Percentiles rank a stretch among this genome's conserved stretches.
Evolutionary conservation across 192 early-diverging fungal species (phyloP).

Genomic region (Coemansia aciculifera): DNA sequence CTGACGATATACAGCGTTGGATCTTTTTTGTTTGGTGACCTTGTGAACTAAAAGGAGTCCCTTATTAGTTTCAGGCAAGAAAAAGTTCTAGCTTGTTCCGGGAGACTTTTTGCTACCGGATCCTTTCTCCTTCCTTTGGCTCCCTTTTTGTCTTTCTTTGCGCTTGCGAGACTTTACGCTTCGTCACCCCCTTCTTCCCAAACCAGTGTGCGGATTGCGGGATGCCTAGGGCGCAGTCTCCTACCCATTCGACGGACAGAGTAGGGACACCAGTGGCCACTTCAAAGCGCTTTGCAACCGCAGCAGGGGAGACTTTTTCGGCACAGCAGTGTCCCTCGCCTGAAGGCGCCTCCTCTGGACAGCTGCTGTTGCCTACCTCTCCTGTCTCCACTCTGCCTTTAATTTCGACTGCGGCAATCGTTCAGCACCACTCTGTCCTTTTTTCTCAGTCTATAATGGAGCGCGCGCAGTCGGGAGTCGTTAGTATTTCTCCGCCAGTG

Average conservation of each 20-base stretch:
- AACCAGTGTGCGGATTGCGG: neutral
- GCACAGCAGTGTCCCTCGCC: slow-evolving; percentile 6
- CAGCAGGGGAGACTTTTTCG: slow-evolving; percentile 7
- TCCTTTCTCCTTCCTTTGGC: neutral
- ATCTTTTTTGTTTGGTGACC: neutral
- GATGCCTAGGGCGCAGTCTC: slow-evolving; percentile 7
- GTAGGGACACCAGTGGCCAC: neutral
- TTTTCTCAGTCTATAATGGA: slow-evolving; percentile 10
- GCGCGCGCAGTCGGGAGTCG: slow-evolving; percentile 14
- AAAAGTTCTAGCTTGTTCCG: neutral
- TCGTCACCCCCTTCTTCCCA: neutral
- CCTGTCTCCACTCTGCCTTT: slow-evolving; percentile 3
- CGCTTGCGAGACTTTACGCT: neutral
- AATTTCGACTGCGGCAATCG: slow-evolving; percentile 2
- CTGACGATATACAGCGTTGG: neutral
- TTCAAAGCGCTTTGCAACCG: neutral
- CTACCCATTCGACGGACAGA: neutral
- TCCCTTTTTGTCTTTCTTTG: neutral
- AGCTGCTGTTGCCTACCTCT: neutral
- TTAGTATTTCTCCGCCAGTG: slow-evolving; percentile 22
- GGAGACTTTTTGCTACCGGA: slow-evolving; percentile 9
- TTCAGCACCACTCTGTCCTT: neutral
- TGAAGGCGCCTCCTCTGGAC: slow-evolving; percentile 5
- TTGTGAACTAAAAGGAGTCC: neutral
- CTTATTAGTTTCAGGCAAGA: neutral